phyloP scores from a whole-genome alignment of 2,329 filamentous ascomycete species.

The Cladosporium oxysporum region DNA sequence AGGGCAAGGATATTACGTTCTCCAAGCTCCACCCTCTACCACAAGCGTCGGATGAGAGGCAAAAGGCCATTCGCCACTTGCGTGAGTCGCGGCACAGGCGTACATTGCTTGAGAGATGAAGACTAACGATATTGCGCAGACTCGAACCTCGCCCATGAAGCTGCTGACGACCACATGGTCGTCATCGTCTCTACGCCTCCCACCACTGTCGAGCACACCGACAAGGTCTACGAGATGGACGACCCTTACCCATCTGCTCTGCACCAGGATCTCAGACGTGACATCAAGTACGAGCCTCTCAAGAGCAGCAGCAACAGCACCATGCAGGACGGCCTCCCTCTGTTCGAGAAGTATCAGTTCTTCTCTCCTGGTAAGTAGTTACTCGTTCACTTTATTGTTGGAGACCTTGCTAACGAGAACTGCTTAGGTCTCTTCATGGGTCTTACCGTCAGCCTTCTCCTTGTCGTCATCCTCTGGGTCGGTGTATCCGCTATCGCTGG shows the following conservation, averaged over 20 bases:
- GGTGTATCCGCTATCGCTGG: slow-evolving; percentile 76
- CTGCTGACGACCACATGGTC: slow-evolving; percentile 15
- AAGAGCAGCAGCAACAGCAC: slow-evolving; percentile 24
- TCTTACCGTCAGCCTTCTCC: slow-evolving; percentile 67
- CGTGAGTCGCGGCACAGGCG: background rate
- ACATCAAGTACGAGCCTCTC: slow-evolving; percentile 43
- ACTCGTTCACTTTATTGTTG: background rate
- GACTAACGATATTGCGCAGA: slow-evolving; percentile 3
- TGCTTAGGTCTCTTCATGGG: slow-evolving; percentile 78
- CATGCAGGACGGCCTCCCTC: slow-evolving; percentile 46
- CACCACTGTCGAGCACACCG: background rate
- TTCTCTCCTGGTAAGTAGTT: slow-evolving; percentile 73
- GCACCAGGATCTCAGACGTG: slow-evolving; percentile 75
- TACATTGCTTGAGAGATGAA: background rate
- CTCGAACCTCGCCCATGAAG: background rate
- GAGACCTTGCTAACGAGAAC: background rate
- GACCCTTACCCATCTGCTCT: slow-evolving; percentile 62
- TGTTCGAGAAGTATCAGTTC: slow-evolving; percentile 95
- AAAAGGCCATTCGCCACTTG: background rate
- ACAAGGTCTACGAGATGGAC: slow-evolving; percentile 62
- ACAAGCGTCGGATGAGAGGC: background rate
- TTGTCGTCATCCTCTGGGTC: slow-evolving; percentile 76
- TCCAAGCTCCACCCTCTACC: background rate
- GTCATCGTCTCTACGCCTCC: slow-evolving; percentile 20
- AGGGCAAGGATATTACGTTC: background rate